Evolutionary conservation across 352 stramenopile genomes (phyloP).

Genomic region (Sclerospora graminicola): DNA sequence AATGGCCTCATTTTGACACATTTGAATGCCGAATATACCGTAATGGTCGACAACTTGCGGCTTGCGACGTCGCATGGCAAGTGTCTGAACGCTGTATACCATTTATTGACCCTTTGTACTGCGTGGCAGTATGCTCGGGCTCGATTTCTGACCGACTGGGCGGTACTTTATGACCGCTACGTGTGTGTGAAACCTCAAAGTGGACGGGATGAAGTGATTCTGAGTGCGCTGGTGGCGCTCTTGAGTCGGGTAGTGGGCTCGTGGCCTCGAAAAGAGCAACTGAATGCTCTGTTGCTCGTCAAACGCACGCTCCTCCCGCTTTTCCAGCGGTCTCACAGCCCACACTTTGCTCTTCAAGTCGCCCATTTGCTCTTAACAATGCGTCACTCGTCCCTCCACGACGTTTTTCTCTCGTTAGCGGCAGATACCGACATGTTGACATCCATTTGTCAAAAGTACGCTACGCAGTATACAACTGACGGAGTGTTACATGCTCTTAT

Average conservation of each 20-base stretch:
- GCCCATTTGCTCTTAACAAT: conserved; percentile 38
- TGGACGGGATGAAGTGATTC: conserved; percentile 46
- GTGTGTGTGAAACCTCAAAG: conserved; percentile 26
- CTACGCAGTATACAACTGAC: conserved; percentile 30
- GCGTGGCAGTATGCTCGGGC: conserved; percentile 13
- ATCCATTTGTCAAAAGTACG: conserved; percentile 40
- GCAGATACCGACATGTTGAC: conserved; percentile 43
- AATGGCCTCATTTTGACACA: too few relatives aligned
- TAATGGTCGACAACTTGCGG: conserved; percentile 22
- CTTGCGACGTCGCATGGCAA: conserved; percentile 40
- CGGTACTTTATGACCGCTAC: conserved; percentile 36
- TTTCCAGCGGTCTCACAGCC: conserved; percentile 22
- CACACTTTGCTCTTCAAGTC: conserved; percentile 25
- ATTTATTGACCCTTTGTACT: conserved; percentile 30
- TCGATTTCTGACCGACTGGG: conserved; percentile 27
- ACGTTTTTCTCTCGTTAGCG: conserved; percentile 51
- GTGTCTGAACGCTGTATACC: conserved; percentile 57
- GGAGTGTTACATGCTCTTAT: conserved; percentile 31
- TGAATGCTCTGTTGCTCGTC: conserved; percentile 36
- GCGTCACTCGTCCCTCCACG: conserved; percentile 26
- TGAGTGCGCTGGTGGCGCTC: conserved; percentile 29
- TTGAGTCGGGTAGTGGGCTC: conserved; percentile 20
- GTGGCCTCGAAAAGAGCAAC: too few relatives aligned
- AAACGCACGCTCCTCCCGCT: conserved; percentile 46
- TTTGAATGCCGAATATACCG: conserved; percentile 13